Evolutionary conservation across 352 stramenopile genomes (phyloP).

Genomic region (Phytophthora pisi): DNA sequence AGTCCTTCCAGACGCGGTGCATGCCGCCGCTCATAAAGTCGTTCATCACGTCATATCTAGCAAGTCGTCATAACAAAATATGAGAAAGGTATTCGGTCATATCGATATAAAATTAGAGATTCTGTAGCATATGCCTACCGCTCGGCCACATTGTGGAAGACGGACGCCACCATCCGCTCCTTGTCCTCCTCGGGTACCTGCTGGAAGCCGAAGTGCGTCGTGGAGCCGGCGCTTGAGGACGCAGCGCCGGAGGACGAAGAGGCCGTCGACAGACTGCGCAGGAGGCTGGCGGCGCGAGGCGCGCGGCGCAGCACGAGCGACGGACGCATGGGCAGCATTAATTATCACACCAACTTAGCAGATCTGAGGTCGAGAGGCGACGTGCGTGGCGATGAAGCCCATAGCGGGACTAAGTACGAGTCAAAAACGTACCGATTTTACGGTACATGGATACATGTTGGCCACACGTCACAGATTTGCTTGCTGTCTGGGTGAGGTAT

Average conservation of each 20-base stretch:
- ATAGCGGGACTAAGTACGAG: neutral
- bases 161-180: constrained; percentile 94
- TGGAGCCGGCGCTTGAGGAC: constrained; percentile 31
- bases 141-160: constrained; percentile 98
- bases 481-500: too few relatives aligned
- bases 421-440: neutral
- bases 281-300: constrained; percentile 13
- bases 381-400: neutral
- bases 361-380: neutral
- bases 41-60: constrained; percentile 98
- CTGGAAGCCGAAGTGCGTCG: constrained; percentile 91
- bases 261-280: constrained; percentile 23
- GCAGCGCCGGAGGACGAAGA: neutral
- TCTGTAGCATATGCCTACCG: constrained; percentile 60
- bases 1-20: constrained; percentile 97
- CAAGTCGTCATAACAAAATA: neutral
- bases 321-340: neutral
- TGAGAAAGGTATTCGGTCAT: neutral
- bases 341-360: neutral
- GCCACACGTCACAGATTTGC: neutral
- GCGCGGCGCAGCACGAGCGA: constrained; percentile 25
- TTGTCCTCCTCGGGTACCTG: constrained; percentile 93
- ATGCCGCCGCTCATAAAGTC: constrained; percentile 98
- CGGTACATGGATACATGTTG: neutral
- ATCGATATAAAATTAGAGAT: neutral